Evolutionary conservation across 2,329 filamentous ascomycete genomes (phyloP).

Genomic region (Phaeosphaeria sp.): DNA sequence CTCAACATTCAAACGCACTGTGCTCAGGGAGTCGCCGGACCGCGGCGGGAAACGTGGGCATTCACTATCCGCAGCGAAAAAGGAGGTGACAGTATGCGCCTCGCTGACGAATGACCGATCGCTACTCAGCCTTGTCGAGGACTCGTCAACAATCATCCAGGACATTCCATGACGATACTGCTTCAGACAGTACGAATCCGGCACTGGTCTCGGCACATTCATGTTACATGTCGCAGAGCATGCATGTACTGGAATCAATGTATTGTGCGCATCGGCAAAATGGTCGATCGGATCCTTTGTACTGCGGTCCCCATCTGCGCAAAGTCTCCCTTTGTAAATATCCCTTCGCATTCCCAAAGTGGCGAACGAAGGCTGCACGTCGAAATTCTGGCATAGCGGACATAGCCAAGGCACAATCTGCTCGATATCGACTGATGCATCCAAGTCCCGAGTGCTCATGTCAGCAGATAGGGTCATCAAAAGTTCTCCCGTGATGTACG

Average conservation of each 20-base stretch:
- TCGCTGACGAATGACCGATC: slow-evolving; percentile 15
- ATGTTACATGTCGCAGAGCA: slow-evolving; percentile 8
- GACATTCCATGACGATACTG: slow-evolving; percentile 9
- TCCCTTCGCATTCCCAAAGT: not conserved
- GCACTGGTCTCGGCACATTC: slow-evolving; percentile 19
- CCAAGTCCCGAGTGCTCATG: not conserved
- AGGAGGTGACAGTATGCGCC: slow-evolving; percentile 16
- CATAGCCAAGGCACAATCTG: slow-evolving; percentile 13
- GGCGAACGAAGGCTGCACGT: not conserved
- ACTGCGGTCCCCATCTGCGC: not conserved
- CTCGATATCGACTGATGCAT: not conserved
- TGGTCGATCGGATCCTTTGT: slow-evolving; percentile 1
- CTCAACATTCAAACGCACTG: slow-evolving; percentile 26
- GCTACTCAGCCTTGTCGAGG: slow-evolving; percentile 33
- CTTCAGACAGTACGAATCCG: slow-evolving; percentile 1
- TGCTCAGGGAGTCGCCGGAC: slow-evolving; percentile 21
- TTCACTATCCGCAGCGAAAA: slow-evolving; percentile 16
- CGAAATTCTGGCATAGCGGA: not conserved
- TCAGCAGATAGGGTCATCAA: not conserved
- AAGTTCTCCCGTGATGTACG: not conserved
- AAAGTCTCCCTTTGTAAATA: not conserved
- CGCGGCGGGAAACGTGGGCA: slow-evolving; percentile 30
- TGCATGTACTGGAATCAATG: slow-evolving; percentile 6
- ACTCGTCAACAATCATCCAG: slow-evolving; percentile 15
- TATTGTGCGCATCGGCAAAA: slow-evolving; percentile 18